Conservation (phyloP, 768 basidiomycete species). For the Termitomyces sp. region DNA sequence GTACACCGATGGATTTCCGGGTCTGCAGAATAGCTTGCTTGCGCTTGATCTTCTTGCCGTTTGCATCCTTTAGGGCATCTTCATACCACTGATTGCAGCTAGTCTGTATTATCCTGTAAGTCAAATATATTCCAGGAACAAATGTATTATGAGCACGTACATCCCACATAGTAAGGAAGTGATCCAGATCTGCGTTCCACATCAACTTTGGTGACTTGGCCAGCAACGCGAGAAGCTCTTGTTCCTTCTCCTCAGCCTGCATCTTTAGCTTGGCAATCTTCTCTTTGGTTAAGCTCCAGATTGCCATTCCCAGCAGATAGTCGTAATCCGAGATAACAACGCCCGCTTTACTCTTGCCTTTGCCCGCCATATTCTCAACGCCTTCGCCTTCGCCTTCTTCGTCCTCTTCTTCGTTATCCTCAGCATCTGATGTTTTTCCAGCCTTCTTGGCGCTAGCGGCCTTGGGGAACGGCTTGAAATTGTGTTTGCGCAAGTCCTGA, state of each 20-base stretch:
- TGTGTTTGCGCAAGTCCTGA: constrained; percentile 69
- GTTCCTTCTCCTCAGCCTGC: constrained; percentile 79
- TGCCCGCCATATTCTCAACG: constrained; percentile 20
- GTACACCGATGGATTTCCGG: constrained; percentile 39
- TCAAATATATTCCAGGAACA: background rate
- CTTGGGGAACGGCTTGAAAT: constrained; percentile 94
- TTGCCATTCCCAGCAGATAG: constrained; percentile 92
- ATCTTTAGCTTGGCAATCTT: constrained; percentile 86
- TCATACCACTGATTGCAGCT: constrained; percentile 44
- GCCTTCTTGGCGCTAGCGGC: constrained; percentile 57
- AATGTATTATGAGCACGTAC: constrained; percentile 36
- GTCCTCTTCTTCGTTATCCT: constrained; percentile 47
- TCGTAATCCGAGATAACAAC: constrained; percentile 69
- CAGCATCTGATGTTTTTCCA: constrained; percentile 57
- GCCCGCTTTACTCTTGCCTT: constrained; percentile 15
- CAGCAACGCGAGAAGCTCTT: constrained; percentile 72
- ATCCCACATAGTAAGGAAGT: constrained; percentile 80
- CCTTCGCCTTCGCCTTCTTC: constrained; percentile 35
- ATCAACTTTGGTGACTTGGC: constrained; percentile 74
- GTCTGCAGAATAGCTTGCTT: constrained; percentile 43
- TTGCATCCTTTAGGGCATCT: constrained; percentile 31
- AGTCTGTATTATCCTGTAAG: constrained; percentile 18
- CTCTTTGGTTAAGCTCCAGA: constrained; percentile 92
- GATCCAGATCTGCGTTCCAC: constrained; percentile 88
- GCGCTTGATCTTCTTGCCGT: constrained; percentile 41